phyloP scores from a whole-genome alignment of 352 stramenopile species.

The Phytopythium vexans region DNA sequence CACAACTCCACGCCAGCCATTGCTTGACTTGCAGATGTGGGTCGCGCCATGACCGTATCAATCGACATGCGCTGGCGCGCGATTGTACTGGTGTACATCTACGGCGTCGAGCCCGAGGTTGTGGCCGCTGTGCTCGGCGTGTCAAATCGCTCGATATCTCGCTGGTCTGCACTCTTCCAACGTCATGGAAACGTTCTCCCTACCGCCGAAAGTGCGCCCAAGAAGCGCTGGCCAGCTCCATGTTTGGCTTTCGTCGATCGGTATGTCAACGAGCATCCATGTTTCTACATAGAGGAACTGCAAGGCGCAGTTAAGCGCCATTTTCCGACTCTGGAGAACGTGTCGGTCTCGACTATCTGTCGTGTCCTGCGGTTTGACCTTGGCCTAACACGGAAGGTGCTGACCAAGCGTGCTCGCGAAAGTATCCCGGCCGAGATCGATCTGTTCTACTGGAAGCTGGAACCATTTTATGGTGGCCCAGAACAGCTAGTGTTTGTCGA shows the following conservation, averaged over 20 bases:
- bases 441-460: neutral
- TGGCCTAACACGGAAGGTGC: slow-evolving; percentile 11
- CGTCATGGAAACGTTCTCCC: slow-evolving; percentile 1
- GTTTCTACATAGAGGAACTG: slow-evolving; percentile 27
- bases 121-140: slow-evolving; percentile 7
- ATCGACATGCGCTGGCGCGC: slow-evolving; percentile 15
- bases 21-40: no score
- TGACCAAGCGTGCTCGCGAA: slow-evolving; percentile 10
- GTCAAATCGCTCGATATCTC: slow-evolving; percentile 1
- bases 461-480: slow-evolving; percentile 12
- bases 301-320: slow-evolving; percentile 3
- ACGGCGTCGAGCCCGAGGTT: slow-evolving; percentile 7
- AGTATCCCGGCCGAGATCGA: slow-evolving; percentile 2
- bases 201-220: no score
- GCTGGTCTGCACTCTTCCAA: slow-evolving; percentile 12
- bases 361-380: slow-evolving; percentile 18
- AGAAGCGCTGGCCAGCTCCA: no score
- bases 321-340: slow-evolving; percentile 6
- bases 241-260: slow-evolving; percentile 6
- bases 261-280: slow-evolving; percentile 17
- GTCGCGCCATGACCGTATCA: slow-evolving; percentile 14
- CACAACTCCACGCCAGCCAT: no score
- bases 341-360: slow-evolving; percentile 14
- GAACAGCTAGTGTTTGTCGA: slow-evolving; percentile 11
- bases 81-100: slow-evolving; percentile 16